phyloP scores from a whole-genome alignment of 2,329 filamentous ascomycete genomes.

The Xylaria polymorpha region DNA sequence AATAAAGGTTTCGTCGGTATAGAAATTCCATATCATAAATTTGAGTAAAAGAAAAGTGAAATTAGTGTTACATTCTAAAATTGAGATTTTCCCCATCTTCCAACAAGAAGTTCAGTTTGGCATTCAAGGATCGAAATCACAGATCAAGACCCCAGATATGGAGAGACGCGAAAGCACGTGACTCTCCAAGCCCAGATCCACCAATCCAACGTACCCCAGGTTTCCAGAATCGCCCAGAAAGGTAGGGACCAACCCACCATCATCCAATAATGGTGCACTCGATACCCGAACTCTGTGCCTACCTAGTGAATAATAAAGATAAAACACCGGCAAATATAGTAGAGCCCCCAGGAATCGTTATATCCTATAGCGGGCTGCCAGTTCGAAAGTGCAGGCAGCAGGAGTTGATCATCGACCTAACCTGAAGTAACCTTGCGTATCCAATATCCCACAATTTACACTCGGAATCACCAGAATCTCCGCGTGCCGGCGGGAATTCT shows the following conservation, averaged over 20 bases:
- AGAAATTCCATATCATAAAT: too few species aligned
- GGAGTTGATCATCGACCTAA: background rate
- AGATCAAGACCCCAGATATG: background rate
- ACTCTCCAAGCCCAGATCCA: background rate
- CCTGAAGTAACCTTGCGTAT: background rate
- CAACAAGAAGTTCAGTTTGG: background rate
- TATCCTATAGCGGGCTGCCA: background rate
- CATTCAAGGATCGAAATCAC: too few species aligned
- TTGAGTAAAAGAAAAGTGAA: too few species aligned
- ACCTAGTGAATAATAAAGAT: background rate
- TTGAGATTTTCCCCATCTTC: background rate
- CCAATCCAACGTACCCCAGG: background rate
- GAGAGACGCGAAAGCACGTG: constrained; percentile 24
- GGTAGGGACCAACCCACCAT: background rate
- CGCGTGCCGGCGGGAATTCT: background rate
- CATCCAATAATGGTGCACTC: background rate
- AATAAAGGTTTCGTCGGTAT: too few species aligned
- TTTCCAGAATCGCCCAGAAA: constrained; percentile 15
- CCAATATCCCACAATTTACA: background rate
- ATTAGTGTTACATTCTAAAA: background rate
- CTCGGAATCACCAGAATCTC: constrained; percentile 20
- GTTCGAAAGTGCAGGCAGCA: background rate
- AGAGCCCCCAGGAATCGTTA: too few species aligned
- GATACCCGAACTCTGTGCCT: background rate
- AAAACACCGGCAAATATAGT: background rate